Evolutionary conservation across 2,329 filamentous ascomycete species (phyloP), one percentile per base, ranked within the genome.

Genomic region (Fusarium illudens): DNA sequence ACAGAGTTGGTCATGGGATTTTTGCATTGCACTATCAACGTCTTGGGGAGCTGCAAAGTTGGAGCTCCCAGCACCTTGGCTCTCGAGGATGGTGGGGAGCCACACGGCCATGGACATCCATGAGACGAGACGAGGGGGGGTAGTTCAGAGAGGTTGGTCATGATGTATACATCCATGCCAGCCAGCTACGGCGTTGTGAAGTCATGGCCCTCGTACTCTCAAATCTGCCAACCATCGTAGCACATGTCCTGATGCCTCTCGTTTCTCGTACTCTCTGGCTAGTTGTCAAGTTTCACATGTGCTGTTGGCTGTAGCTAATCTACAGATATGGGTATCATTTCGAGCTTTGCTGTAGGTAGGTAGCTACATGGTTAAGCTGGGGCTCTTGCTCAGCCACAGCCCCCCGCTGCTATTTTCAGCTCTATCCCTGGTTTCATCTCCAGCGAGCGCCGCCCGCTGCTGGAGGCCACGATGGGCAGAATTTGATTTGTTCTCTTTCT

Each of bases 331-430:
- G 51, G 9, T 30, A 32, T 33, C 49, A 36, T 32, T 17, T 32
- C 29, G 44, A 48, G 44, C 44, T 48, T 19, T 50, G 29, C 13
- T 39, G 19, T 12, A 19, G n/a, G 44, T 15, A 22, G 19, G 15
- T 33, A 25, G 20, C 25, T 39, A 13, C 25, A 32, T 50, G 44
- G 27, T 11, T 39, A 48, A 55, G 68, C 46, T 59, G 25, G 50
- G 59, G 29, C 37, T 27, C 58, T 61, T 27, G 50, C 64, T 70
- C 48, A 72, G 71, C 71, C 71, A 73, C 65, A 60, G 32, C 65
- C 65, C n/a, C 57, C 58, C 48, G 39, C 59, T 67, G 30, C 70
- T 74, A 74, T 73, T 73, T 71, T 58, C 50, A 60, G 61, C 60
- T 27, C 17, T 15, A 20, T 49, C 48, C 44, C 53, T 42, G 27